These are phyloP conservation scores for Anisodus acutangulus DNA, from an alignment of 257 asterid genomes.

Conservation along the genomic window DNA sequence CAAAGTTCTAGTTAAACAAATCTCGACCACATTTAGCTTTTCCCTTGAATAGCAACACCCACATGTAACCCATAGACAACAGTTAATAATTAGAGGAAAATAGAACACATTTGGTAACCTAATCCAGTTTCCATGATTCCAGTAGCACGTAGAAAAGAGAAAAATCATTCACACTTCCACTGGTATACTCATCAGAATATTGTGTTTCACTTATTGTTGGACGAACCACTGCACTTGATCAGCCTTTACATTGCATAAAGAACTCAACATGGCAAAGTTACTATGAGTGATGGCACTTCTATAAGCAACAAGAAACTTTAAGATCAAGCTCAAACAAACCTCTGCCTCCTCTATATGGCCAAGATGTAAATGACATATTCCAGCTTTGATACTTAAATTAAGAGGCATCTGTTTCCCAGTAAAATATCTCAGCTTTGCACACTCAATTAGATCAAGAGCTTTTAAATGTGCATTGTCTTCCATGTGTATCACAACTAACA, in stretches of 20 bases:
- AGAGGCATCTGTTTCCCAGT: slow-evolving; percentile 58
- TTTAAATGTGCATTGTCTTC: slow-evolving; percentile 54
- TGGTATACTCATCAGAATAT: slow-evolving; percentile 11
- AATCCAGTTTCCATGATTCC: slow-evolving; percentile 1
- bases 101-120: neutral
- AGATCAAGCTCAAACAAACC: slow-evolving; percentile 42
- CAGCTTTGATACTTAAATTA: slow-evolving; percentile 64
- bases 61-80: neutral
- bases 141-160: neutral
- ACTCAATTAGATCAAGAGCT: slow-evolving; percentile 74
- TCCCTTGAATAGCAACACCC: slow-evolving; percentile 10
- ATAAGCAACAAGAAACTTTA: slow-evolving; percentile 12
- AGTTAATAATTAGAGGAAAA: neutral
- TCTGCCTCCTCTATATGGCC: slow-evolving; percentile 68
- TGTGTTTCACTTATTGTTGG: neutral
- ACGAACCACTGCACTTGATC: neutral
- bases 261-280: slow-evolving; percentile 26
- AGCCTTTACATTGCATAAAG: slow-evolving; percentile 21
- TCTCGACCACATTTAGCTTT: neutral
- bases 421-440: slow-evolving; percentile 43
- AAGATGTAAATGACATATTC: slow-evolving; percentile 73
- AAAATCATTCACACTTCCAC: slow-evolving; percentile 13
- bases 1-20: neutral
- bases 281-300: slow-evolving; percentile 19
- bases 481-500: slow-evolving; percentile 66